phyloP scores from a whole-genome alignment of 495 filamentous ascomycete genomes.

The Lentithecium fluviatile region DNA sequence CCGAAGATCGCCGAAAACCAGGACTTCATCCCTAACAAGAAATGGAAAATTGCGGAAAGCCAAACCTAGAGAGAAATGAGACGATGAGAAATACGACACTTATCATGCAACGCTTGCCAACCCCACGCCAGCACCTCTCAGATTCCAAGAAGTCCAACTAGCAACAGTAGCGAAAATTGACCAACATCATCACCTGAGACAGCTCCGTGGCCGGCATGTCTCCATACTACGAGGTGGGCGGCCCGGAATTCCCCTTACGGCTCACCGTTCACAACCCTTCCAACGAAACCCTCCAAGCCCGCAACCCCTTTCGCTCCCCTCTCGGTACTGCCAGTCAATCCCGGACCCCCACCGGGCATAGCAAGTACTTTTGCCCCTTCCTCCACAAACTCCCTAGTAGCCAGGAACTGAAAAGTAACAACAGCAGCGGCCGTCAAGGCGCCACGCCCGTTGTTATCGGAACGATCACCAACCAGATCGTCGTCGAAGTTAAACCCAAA shows the following conservation, averaged over 20 bases:
- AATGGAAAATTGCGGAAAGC: too few species aligned
- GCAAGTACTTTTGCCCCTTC: conserved; percentile 75
- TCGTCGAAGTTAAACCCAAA: conserved; percentile 41
- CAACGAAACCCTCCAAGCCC: conserved; percentile 66
- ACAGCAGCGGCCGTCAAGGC: conserved; percentile 49
- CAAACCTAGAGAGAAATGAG: too few species aligned
- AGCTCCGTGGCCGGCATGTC: background rate
- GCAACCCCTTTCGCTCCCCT: conserved; percentile 57
- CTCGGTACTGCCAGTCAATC: conserved; percentile 50
- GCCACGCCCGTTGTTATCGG: conserved; percentile 3
- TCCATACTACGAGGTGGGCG: background rate
- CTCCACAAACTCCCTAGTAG: conserved; percentile 82
- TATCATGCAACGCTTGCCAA: too few species aligned
- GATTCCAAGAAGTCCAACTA: too few species aligned
- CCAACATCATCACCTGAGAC: background rate
- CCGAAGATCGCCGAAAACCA: too few species aligned
- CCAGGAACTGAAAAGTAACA: conserved; percentile 73
- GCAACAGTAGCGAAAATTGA: too few species aligned
- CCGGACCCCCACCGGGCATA: conserved; percentile 62
- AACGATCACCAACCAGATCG: conserved; percentile 19
- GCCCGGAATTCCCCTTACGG: conserved; percentile 23
- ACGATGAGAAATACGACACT: too few species aligned
- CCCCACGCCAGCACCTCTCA: too few species aligned
- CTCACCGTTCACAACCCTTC: conserved; percentile 56
- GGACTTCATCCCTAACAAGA: too few species aligned